phyloP scores from a whole-genome alignment of 306 rosid genomes.

The Aeschynomene evenia region DNA sequence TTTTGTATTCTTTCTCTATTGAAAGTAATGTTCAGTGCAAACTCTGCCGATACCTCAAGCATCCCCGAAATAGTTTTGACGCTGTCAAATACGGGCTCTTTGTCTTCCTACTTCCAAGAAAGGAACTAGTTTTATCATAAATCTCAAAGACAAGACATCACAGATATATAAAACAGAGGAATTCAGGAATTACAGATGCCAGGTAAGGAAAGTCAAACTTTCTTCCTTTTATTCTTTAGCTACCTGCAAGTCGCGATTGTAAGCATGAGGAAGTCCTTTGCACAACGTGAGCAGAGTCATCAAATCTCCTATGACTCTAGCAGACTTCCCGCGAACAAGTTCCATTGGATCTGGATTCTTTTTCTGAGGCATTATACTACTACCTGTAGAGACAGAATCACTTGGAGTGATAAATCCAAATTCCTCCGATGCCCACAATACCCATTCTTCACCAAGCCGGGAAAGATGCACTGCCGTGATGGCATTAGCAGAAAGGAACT shows the following conservation, averaged over 20 bases:
- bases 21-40: constrained; percentile 77
- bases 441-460: constrained; percentile 99
- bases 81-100: constrained; percentile 94
- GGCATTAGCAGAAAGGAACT: constrained; percentile 86
- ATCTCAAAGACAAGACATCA: not conserved
- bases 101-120: constrained; percentile 73
- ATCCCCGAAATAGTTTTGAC: constrained; percentile 90
- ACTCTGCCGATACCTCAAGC: constrained; percentile 97
- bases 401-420: constrained; percentile 92
- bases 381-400: constrained; percentile 93
- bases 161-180: constrained; percentile 12
- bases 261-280: constrained; percentile 98
- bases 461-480: constrained; percentile 92
- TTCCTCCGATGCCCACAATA: constrained; percentile 96
- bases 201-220: not conserved
- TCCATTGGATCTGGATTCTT: constrained; percentile 99
- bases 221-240: constrained; percentile 7
- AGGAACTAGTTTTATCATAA: constrained; percentile 1
- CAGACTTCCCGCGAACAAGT: constrained; percentile 97
- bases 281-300: constrained; percentile 87
- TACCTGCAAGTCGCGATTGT: constrained; percentile 98
- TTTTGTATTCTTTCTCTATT: constrained; percentile 75
- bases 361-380: constrained; percentile 99
- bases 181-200: not conserved
- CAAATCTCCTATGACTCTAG: constrained; percentile 84